phyloP scores from a whole-genome alignment of 2,329 filamentous ascomycete species.

The Colletotrichum neosansevieriae region DNA sequence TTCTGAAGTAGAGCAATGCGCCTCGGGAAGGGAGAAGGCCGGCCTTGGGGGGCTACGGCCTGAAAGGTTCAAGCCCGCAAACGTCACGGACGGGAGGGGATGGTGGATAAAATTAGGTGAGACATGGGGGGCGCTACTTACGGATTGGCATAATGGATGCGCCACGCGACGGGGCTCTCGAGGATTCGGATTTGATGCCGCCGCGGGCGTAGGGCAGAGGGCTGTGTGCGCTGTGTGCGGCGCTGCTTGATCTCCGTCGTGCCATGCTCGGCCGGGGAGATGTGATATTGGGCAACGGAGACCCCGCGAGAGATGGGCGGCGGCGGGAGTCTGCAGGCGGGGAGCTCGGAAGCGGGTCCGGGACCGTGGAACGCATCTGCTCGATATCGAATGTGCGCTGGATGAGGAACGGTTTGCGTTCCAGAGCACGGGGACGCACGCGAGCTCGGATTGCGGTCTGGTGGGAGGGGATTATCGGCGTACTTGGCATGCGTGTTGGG shows the following conservation, averaged over 20 bases:
- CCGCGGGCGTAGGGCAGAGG: conserved; percentile 40
- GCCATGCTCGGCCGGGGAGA: conserved; percentile 32
- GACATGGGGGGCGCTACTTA: conserved; percentile 49
- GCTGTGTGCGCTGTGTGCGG: conserved; percentile 37
- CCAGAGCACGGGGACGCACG: conserved; percentile 55
- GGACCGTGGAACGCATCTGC: conserved; percentile 60
- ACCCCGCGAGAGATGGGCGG: conserved; percentile 33
- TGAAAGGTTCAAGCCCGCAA: conserved; percentile 23
- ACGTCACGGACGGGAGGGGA: conserved; percentile 32
- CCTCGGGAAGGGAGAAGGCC: conserved; percentile 9
- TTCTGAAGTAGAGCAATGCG: background rate
- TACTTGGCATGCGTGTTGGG: conserved; percentile 19
- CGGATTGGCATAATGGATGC: conserved; percentile 58
- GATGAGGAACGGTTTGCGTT: conserved; percentile 60
- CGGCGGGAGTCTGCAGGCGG: background rate
- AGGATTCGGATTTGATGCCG: conserved; percentile 30
- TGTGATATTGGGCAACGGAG: conserved; percentile 16
- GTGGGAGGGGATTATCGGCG: conserved; percentile 18
- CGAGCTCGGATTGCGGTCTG: conserved; percentile 56
- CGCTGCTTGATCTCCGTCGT: conserved; percentile 44
- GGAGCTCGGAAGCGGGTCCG: conserved; percentile 46
- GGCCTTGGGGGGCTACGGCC: conserved; percentile 20
- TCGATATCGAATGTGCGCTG: conserved; percentile 64
- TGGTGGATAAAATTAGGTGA: conserved; percentile 21
- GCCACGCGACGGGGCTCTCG: conserved; percentile 43